These are phyloP conservation scores for Arabidopsis thaliana DNA, from an alignment of 345 rosid species.

Conservation along the genomic window TAIR10.1 NC_003076.8:7232501-7233000, in stretches of 20 bases:
- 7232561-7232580: slow-evolving; percentile 28
- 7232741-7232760: slow-evolving; percentile 3
- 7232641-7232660: slow-evolving; percentile 19
- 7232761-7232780: neutral
- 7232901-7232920: too few relatives aligned
- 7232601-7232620: slow-evolving; percentile 62
- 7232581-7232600: slow-evolving; percentile 62
- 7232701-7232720: slow-evolving; percentile 26
- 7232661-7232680: slow-evolving; percentile 25
- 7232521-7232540: slow-evolving; percentile 77
- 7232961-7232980: too few relatives aligned
- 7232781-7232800: neutral
- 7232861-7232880: neutral
- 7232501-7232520: slow-evolving; percentile 57
- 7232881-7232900: too few relatives aligned
- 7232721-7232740: slow-evolving; percentile 29
- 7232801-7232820: slow-evolving; percentile 21
- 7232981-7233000: too few relatives aligned
- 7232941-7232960: too few relatives aligned
- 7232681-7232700: slow-evolving; percentile 22
- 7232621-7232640: slow-evolving; percentile 49
- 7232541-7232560: slow-evolving; percentile 47
- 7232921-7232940: neutral
- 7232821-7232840: neutral
- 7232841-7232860: neutral